These are phyloP conservation scores for Suhomyces ambrosiae DNA, from an alignment of 1,139 yeast genomes.

Conservation along the genomic window DNA sequence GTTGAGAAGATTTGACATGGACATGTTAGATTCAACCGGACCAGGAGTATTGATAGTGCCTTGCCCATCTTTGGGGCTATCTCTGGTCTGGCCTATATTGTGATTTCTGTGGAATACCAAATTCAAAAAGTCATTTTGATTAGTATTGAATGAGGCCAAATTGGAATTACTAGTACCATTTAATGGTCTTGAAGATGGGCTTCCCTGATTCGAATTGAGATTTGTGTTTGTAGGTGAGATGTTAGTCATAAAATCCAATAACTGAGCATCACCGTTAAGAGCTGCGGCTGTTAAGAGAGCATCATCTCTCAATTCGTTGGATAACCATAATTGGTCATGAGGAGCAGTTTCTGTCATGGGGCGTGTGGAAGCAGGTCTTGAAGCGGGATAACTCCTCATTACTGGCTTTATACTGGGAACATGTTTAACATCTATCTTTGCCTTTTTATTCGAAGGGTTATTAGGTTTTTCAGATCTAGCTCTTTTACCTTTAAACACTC, in stretches of 20 bases:
- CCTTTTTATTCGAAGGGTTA: background rate
- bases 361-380: slow-evolving; percentile 4
- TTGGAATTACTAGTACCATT: slow-evolving; percentile 8
- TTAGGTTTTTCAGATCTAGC: background rate
- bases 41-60: slow-evolving; percentile 2
- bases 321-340: slow-evolving; percentile 58
- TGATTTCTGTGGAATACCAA: slow-evolving; percentile 52
- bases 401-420: background rate
- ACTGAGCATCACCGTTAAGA: slow-evolving; percentile 61
- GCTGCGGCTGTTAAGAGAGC: slow-evolving; percentile 76
- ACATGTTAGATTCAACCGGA: slow-evolving; percentile 17
- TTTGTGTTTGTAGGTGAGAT: slow-evolving; percentile 23
- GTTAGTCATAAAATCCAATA: slow-evolving; percentile 53
- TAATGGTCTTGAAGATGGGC: slow-evolving; percentile 7
- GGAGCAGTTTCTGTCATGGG: slow-evolving; percentile 10
- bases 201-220: slow-evolving; percentile 19
- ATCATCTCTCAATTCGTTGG: slow-evolving; percentile 70
- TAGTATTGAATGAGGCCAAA: slow-evolving; percentile 15
- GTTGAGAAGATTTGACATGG: slow-evolving; percentile 25
- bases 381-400: slow-evolving; percentile 1
- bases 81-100: slow-evolving; percentile 4
- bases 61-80: background rate
- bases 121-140: slow-evolving; percentile 48
- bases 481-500: slow-evolving; percentile 53
- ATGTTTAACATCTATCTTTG: background rate